Percentiles rank a stretch among this genome's conserved stretches.
Conservation (phyloP, 176 grass and related monocot species). For the Aegilops umbellulata region DNA sequence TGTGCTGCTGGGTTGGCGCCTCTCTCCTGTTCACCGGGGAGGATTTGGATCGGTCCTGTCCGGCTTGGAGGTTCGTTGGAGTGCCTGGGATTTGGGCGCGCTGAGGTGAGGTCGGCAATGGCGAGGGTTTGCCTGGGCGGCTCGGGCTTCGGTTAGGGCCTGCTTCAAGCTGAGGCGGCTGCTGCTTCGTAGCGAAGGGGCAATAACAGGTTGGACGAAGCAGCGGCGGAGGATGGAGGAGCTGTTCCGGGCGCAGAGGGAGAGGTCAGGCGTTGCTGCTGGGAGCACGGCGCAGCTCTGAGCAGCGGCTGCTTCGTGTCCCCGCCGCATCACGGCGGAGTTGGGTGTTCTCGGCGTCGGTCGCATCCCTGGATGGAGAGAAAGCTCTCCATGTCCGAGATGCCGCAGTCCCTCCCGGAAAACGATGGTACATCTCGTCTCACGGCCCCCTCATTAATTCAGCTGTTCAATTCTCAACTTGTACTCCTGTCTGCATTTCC, state of each 20-base stretch:
- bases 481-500: background rate
- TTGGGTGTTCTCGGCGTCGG: background rate
- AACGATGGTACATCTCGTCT: conserved; percentile 28
- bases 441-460: background rate
- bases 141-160: conserved; percentile 56
- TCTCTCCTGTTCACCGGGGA: background rate
- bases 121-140: conserved; percentile 35
- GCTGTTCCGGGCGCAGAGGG: conserved; percentile 1
- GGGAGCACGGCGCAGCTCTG: background rate
- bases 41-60: background rate
- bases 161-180: background rate
- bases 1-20: background rate
- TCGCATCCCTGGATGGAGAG: conserved; percentile 25
- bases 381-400: conserved; percentile 43
- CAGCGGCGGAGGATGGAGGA: background rate
- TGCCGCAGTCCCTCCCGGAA: conserved; percentile 35
- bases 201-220: background rate
- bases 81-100: background rate
- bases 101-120: conserved; percentile 28
- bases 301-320: conserved; percentile 3
- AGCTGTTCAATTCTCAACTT: background rate
- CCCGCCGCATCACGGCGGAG: background rate
- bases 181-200: background rate
- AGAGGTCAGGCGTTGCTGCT: background rate
- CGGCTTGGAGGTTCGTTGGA: background rate